Base-by-base conservation (phyloP, 208 protist species). In the Lotmaria passim region DNA sequence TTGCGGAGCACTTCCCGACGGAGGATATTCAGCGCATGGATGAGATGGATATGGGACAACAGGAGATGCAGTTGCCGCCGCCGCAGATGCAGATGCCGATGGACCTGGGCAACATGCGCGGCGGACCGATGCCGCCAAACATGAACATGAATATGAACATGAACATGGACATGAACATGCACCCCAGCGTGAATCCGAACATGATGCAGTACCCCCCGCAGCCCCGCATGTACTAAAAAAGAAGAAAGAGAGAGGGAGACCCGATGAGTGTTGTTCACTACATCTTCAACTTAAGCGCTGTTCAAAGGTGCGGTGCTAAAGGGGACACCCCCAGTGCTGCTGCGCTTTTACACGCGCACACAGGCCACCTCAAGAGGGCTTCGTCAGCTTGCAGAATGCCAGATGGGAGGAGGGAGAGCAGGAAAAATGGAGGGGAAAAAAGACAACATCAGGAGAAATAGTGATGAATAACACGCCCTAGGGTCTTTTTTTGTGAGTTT, bases 91-190 rank as follows among this genome's bases (percentile, higher is more conserved):
- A 23, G 23, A 56, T 76, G 46, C 70, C 38, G 31, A 56, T 66
- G 62, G 61, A 41, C 39, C 70, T 77, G 62, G 48, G 43, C 53
- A 65, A 75, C 51, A 75, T 75, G 52, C 69, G 64, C 36, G 55
- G 47, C 31, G 46, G 26, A 7, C 60, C 31, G 69, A 63, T 75
- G 61, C 52, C 60, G 28, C 56, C 19, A 11, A 67, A 68, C 33
- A 75, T 75, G 69, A 69, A 69, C 39, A 66, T 73, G 57, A 56
- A 64, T 24, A 65, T 74, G 60, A 53, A 64, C 41, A 51, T 52
- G 43, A 52, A 56, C 34, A 66, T 61, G 65, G 44, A 61, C 36
- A 64, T 75, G 69, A 68, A 68, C 60, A 75, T 75, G 69, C 50
- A 68, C 28, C 41, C 51, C 19, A 28, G 36, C 68, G 66, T 73